Evolutionary conservation across 2,329 filamentous ascomycete genomes (phyloP).

Genomic region (Aspergillus nomiae): DNA sequence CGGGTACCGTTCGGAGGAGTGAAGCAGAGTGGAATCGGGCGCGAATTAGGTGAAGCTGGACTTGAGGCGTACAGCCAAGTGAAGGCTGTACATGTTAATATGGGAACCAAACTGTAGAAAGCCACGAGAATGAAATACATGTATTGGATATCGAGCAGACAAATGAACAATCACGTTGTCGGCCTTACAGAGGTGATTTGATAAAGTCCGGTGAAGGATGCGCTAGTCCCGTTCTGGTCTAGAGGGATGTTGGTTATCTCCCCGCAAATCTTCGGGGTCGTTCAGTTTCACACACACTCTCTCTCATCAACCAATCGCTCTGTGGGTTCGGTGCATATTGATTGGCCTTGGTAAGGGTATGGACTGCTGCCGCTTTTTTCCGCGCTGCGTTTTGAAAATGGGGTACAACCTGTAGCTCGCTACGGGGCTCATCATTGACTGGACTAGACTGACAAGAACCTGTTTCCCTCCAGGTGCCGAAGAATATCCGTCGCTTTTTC

Average conservation of each 20-base stretch:
- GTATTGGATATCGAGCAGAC: not conserved
- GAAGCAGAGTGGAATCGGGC: constrained; percentile 53
- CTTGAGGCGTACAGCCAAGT: constrained; percentile 43
- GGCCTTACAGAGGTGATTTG: not conserved
- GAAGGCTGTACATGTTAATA: constrained; percentile 45
- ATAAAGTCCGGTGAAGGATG: not conserved
- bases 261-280: constrained; percentile 2
- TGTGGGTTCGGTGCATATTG: not conserved
- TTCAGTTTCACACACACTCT: not conserved
- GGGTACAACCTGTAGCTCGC: not conserved
- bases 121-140: not conserved
- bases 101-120: constrained; percentile 33
- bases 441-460: not conserved
- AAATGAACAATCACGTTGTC: not conserved
- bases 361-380: not conserved
- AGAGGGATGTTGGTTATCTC: not conserved
- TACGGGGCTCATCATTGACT: not conserved
- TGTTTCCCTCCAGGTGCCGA: not conserved
- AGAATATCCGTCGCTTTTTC: not conserved
- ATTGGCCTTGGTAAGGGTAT: not conserved
- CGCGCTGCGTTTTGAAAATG: not conserved
- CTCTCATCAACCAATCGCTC: not conserved
- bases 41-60: constrained; percentile 49
- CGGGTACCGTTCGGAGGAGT: constrained; percentile 47
- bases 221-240: not conserved